Base-by-base conservation (phyloP, 2,329 filamentous ascomycete species). In the Colletotrichum destructivum region DNA sequence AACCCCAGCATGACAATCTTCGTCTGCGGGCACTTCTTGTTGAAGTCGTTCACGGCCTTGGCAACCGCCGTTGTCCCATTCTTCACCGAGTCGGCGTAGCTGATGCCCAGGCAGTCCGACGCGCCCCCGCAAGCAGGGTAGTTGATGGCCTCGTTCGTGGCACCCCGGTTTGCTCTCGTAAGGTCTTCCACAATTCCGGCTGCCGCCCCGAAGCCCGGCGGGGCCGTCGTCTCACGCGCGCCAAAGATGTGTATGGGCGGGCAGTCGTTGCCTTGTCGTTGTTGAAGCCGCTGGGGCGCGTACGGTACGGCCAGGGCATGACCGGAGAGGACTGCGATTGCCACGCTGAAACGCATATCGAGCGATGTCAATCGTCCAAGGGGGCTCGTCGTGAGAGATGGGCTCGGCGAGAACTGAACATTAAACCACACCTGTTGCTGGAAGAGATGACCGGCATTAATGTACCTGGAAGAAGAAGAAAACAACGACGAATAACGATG, bases 51-150 rank as follows among this genome's bases (percentile, higher is more conserved):
- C 2, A 92, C 89, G 9, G 88, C 89, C 47, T 81, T 86, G 2
- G 88, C 86, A 4, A 91, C 90, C 13, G 90, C 89, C 9, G 82
- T 77, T 5, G 88, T 90, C 49, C 91, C 91, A 67, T 88, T 84
- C 4, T 82, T 77, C 0, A 88, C 89, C 9, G 90, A 92, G 75
- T 85, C 86, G 2, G 85, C 88, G 75, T 93, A 93, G 76, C 84
- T 86, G 35, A 87, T 80, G n/a, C 87, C 84, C 16, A 89, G 89
- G 75, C 90, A 92, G 0, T 82, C 84, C 1, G 83, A 76, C 75
- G 89, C 86, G 6, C 90, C 90, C 68, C 91, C 91, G 52, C 89
- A 91, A 2, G 91, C 91, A 47, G 91, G 88, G 75, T 90, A 90
- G 49, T 71, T 77, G 73, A 90, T 89, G 21, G 88, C 85, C 73